Conservation (phyloP, 768 basidiomycete species). For the Trametes meyenii region DNA sequence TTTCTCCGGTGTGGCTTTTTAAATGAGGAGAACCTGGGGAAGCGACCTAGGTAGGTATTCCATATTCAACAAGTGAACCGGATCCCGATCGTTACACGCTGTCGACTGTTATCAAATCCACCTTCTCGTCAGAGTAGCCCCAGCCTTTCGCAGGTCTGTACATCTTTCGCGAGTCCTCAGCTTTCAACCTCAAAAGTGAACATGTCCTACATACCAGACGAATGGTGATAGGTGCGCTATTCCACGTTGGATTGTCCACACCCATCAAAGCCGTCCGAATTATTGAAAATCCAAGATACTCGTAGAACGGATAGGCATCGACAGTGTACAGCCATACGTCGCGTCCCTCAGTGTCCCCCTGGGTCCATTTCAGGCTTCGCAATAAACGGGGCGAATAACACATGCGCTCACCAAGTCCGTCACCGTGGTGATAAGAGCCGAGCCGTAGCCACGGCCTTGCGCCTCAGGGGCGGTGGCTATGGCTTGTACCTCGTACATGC, state of each 20-base stretch:
- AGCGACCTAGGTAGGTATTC: too few species aligned
- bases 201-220: constrained; percentile 14
- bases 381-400: neutral
- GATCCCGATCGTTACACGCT: too few species aligned
- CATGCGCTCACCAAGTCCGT: constrained; percentile 5
- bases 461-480: constrained; percentile 14
- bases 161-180: constrained; percentile 1
- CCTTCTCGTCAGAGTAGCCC: too few species aligned
- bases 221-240: constrained; percentile 17
- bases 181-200: too few species aligned
- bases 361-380: too few species aligned
- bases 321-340: constrained; percentile 20
- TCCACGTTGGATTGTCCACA: constrained; percentile 21
- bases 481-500: constrained; percentile 21
- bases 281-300: constrained; percentile 18
- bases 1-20: too few species aligned
- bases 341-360: constrained; percentile 22
- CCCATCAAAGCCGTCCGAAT: constrained; percentile 5
- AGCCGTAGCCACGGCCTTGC: constrained; percentile 23
- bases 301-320: constrained; percentile 22
- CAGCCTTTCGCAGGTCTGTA: neutral
- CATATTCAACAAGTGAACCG: too few species aligned
- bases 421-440: constrained; percentile 16
- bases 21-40: too few species aligned
- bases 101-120: too few species aligned